A percentile compares a stretch with the other conserved stretches of the same genome.
Conservation (phyloP, 306 rosid species). For the Cicer cuneatum region DNA sequence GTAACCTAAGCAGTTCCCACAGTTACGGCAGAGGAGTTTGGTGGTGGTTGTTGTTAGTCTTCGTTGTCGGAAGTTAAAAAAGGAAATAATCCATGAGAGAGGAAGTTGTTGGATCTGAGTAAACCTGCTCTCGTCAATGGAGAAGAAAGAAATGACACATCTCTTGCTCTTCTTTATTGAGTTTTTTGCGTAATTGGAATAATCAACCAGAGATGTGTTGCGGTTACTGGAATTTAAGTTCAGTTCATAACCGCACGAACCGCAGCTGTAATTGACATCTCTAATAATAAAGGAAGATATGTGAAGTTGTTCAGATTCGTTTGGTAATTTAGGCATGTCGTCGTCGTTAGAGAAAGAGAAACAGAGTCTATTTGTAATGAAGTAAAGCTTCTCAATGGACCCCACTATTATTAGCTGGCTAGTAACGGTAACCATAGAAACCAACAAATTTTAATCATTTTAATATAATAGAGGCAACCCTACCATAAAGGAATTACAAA, state of each 20-base stretch:
- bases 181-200: conserved; percentile 37
- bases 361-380: too few species aligned
- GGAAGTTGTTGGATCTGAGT: conserved; percentile 45
- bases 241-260: conserved; percentile 51
- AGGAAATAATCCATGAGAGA: conserved; percentile 30
- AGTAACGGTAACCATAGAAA: too few species aligned
- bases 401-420: too few species aligned
- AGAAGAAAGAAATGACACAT: conserved; percentile 46
- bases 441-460: too few species aligned
- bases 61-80: conserved; percentile 38
- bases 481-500: too few species aligned
- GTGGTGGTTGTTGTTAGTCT: conserved; percentile 1
- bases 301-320: conserved; percentile 38
- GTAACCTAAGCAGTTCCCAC: conserved; percentile 38
- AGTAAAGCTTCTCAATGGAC: too few species aligned
- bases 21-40: conserved; percentile 49
- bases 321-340: conserved; percentile 33
- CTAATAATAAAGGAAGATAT: conserved; percentile 44
- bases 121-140: conserved; percentile 49
- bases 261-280: conserved; percentile 51
- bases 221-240: conserved; percentile 51
- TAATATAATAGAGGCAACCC: too few species aligned
- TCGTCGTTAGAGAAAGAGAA: too few species aligned
- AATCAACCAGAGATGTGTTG: conserved; percentile 32
- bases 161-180: conserved; percentile 39